Percentiles rank a stretch among this genome's conserved stretches.
Evolutionary conservation across 768 basidiomycete species (phyloP).

Genomic region (Pulveroboletus frians): DNA sequence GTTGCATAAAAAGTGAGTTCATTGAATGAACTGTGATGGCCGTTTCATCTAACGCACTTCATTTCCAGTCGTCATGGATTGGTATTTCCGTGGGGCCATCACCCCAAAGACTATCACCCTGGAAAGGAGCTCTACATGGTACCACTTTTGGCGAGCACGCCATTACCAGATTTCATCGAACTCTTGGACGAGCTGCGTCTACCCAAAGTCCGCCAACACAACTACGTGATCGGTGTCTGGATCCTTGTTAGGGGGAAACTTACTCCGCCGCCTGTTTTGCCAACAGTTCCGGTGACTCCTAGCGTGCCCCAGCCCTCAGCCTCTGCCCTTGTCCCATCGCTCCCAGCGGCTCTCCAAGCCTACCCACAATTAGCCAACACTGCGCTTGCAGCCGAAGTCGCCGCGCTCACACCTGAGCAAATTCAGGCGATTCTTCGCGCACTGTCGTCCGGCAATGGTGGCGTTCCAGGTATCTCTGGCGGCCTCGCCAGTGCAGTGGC

Average conservation of each 20-base stretch:
- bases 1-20: constrained; percentile 63
- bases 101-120: constrained; percentile 66
- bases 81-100: constrained; percentile 79
- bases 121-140: constrained; percentile 87
- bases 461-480: constrained; percentile 27
- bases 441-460: constrained; percentile 41
- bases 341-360: constrained; percentile 25
- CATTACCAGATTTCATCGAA: constrained; percentile 82
- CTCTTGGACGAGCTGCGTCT: constrained; percentile 71
- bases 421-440: constrained; percentile 63
- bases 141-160: constrained; percentile 59
- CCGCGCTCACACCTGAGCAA: constrained; percentile 71
- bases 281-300: constrained; percentile 7
- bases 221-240: constrained; percentile 79
- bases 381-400: constrained; percentile 64
- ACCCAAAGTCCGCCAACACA: constrained; percentile 54
- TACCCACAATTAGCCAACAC: constrained; percentile 40
- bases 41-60: constrained; percentile 7
- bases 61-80: constrained; percentile 72
- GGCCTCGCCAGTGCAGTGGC: constrained; percentile 25
- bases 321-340: constrained; percentile 8
- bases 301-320: constrained; percentile 14
- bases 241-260: constrained; percentile 81
- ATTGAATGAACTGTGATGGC: constrained; percentile 4
- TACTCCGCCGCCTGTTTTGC: constrained; percentile 36